Evolutionary conservation across 2,329 filamentous ascomycete species (phyloP).

Genomic region (Fusarium xyrophilum): DNA sequence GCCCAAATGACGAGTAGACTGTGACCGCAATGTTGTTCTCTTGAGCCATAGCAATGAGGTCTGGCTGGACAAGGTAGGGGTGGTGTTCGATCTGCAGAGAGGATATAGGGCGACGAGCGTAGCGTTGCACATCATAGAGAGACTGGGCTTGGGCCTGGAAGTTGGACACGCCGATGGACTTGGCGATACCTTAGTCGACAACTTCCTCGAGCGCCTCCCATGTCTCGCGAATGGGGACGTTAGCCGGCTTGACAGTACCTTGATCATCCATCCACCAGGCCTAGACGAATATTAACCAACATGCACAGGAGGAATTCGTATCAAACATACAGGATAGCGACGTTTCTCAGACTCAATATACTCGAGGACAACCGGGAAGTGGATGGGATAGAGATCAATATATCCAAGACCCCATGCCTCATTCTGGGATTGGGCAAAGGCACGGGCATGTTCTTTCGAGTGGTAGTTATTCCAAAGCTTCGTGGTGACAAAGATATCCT

Average conservation of each 20-base stretch:
- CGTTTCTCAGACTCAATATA: conserved; percentile 53
- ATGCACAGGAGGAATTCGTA: neutral
- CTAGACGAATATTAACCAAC: conserved; percentile 1
- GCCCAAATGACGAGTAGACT: conserved; percentile 72
- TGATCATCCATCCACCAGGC: conserved; percentile 49
- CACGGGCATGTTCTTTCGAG: conserved; percentile 74
- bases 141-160: conserved; percentile 66
- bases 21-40: conserved; percentile 65
- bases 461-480: conserved; percentile 94
- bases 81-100: conserved; percentile 73
- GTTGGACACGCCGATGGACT: conserved; percentile 80
- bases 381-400: conserved; percentile 85
- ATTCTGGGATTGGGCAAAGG: conserved; percentile 75
- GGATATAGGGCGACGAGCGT: conserved; percentile 61
- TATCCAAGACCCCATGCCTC: conserved; percentile 83
- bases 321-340: conserved; percentile 46
- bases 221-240: conserved; percentile 76
- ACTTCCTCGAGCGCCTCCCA: conserved; percentile 79
- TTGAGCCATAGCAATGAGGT: conserved; percentile 63
- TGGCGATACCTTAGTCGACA: conserved; percentile 69
- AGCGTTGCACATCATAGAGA: conserved; percentile 66
- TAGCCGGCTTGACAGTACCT: conserved; percentile 61
- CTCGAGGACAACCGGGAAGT: conserved; percentile 61
- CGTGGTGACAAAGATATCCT: conserved; percentile 86
- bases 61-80: conserved; percentile 68